Conservation (phyloP, 179 eudicot species). For the Actinidia polygama region DNA sequence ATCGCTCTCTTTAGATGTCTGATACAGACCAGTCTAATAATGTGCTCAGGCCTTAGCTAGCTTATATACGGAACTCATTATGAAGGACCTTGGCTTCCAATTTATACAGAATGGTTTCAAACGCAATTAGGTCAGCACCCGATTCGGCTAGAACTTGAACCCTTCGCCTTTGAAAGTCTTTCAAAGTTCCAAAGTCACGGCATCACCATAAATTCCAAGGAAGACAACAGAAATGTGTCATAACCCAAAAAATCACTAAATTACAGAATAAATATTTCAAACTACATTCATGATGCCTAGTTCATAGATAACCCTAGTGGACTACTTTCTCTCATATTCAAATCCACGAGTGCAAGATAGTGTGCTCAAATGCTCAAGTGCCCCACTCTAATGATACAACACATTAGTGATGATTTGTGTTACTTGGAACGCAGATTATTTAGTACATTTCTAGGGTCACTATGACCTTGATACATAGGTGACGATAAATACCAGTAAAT, state of each 20-base stretch:
- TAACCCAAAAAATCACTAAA: background rate
- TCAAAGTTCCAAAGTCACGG: conserved; percentile 43
- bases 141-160: conserved; percentile 67
- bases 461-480: no score
- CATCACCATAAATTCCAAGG: conserved; percentile 63
- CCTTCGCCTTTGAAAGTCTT: conserved; percentile 69
- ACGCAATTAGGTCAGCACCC: conserved; percentile 71
- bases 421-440: no score
- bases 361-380: no score
- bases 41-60: no score
- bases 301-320: background rate
- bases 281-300: background rate
- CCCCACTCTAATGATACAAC: no score
- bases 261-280: background rate
- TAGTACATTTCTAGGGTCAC: no score
- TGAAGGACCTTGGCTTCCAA: conserved; percentile 60
- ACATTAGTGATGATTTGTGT: no score
- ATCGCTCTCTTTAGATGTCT: no score
- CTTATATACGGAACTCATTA: no score
- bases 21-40: no score
- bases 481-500: no score
- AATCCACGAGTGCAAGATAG: no score
- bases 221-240: background rate
- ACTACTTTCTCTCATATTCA: background rate
- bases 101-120: conserved; percentile 74